phyloP scores from a whole-genome alignment of 495 filamentous ascomycete species.

The Trichoderma gamsii region DNA sequence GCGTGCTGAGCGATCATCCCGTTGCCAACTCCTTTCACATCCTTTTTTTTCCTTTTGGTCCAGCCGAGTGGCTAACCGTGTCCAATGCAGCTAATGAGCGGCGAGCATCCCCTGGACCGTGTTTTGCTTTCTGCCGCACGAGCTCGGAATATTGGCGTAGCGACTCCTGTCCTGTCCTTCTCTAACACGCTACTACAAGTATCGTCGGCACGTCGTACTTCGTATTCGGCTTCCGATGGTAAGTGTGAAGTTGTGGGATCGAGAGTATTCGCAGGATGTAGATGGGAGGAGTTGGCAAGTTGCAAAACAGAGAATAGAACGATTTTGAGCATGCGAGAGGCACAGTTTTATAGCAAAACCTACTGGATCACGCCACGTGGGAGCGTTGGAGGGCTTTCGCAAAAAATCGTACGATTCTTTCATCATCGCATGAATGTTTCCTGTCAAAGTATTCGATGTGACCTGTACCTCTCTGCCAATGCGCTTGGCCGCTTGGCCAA shows the following conservation, averaged over 20 bases:
- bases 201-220: not conserved
- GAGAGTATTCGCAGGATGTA: not conserved
- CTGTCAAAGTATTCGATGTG: not conserved
- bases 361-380: constrained; percentile 2
- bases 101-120: not conserved
- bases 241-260: not conserved
- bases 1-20: no score
- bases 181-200: not conserved
- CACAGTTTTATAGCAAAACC: not conserved
- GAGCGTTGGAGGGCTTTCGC: not conserved
- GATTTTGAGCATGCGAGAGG: not conserved
- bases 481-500: not conserved
- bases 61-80: not conserved
- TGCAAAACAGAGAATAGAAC: not conserved
- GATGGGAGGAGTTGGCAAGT: not conserved
- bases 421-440: constrained; percentile 13
- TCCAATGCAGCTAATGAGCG: not conserved
- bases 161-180: not conserved
- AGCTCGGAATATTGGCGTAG: not conserved
- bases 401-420: constrained; percentile 13
- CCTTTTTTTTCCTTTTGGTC: no score
- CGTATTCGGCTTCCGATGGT: not conserved
- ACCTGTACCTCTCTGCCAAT: not conserved
- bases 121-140: constrained; percentile 1
- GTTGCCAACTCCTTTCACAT: no score